phyloP scores from a whole-genome alignment of 768 basidiomycete species.

The Amanita brunnescens region DNA sequence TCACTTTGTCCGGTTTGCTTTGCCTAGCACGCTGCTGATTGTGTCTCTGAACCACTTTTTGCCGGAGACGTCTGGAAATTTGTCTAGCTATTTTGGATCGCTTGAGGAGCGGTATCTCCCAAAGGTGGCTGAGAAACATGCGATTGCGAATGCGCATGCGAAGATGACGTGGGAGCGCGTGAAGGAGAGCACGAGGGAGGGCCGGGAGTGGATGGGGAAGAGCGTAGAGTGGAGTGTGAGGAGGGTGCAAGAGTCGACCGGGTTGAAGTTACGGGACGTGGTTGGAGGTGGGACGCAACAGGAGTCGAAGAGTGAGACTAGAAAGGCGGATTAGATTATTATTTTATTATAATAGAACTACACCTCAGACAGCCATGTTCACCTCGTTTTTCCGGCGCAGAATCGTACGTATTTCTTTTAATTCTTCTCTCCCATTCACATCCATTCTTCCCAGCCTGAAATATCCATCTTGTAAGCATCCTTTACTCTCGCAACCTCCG shows the following conservation, averaged over 20 bases:
- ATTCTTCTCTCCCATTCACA: neutral
- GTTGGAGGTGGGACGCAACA: conserved; percentile 41
- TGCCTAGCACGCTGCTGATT: conserved; percentile 70
- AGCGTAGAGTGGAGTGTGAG: conserved; percentile 41
- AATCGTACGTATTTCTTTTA: conserved; percentile 5
- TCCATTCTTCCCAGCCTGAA: neutral
- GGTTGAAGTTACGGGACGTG: conserved; percentile 58
- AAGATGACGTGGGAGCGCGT: conserved; percentile 50
- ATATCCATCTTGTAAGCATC: conserved; percentile 1
- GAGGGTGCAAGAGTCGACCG: conserved; percentile 59
- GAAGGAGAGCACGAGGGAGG: conserved; percentile 40
- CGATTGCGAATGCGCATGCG: conserved; percentile 50
- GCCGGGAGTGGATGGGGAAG: conserved; percentile 33
- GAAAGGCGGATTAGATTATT: too few species aligned
- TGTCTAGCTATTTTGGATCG: conserved; percentile 52
- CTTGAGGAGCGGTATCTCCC: conserved; percentile 73
- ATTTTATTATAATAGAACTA: too few species aligned
- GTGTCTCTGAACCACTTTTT: conserved; percentile 77
- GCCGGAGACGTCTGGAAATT: conserved; percentile 68
- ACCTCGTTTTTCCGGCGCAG: conserved; percentile 5
- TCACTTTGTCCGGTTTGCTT: conserved; percentile 56
- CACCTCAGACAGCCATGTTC: neutral
- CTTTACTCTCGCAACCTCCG: neutral
- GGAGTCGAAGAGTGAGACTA: too few species aligned
- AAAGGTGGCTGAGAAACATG: conserved; percentile 56